Percentiles rank a stretch among this genome's conserved stretches.
Evolutionary conservation across 305 asterid genomes (phyloP).

Genomic region (Rubia occidens): DNA sequence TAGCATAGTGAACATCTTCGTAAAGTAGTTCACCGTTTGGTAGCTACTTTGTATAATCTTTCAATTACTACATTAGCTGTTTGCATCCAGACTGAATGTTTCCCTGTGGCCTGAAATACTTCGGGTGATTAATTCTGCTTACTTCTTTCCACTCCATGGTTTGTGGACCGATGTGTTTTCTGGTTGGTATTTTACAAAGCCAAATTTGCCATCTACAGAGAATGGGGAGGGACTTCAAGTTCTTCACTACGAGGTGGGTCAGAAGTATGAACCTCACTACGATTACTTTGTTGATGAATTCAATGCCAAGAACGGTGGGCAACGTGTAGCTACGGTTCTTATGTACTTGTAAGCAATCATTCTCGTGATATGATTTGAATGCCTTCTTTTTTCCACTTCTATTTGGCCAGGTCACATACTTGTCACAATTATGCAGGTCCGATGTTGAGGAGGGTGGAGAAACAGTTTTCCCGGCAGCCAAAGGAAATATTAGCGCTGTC

Average conservation of each 20-base stretch:
- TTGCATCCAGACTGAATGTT: neutral
- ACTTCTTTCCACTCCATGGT: neutral
- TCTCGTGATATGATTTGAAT: constrained; percentile 5
- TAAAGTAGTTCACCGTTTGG: neutral
- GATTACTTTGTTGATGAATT: constrained; percentile 84
- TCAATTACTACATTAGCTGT: neutral
- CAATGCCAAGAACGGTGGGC: constrained; percentile 88
- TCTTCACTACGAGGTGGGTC: constrained; percentile 94
- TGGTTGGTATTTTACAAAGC: neutral
- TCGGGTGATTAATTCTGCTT: neutral
- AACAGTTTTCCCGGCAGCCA: constrained; percentile 88
- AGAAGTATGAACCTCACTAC: constrained; percentile 84
- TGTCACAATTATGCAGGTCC: constrained; percentile 47
- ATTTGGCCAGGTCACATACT: constrained; percentile 5
- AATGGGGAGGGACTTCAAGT: constrained; percentile 92
- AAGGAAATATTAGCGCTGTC: constrained; percentile 65
- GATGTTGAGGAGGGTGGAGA: constrained; percentile 99
- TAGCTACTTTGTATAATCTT: neutral
- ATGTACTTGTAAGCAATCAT: constrained; percentile 82
- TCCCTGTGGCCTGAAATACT: neutral
- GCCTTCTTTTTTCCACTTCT: constrained; percentile 1
- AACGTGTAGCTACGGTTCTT: constrained; percentile 84
- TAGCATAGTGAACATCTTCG: neutral
- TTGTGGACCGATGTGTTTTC: neutral
- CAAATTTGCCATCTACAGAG: constrained; percentile 38